Base-by-base conservation (phyloP, 805 yeast species). In the Kluyveromyces dobzhanskii region DNA sequence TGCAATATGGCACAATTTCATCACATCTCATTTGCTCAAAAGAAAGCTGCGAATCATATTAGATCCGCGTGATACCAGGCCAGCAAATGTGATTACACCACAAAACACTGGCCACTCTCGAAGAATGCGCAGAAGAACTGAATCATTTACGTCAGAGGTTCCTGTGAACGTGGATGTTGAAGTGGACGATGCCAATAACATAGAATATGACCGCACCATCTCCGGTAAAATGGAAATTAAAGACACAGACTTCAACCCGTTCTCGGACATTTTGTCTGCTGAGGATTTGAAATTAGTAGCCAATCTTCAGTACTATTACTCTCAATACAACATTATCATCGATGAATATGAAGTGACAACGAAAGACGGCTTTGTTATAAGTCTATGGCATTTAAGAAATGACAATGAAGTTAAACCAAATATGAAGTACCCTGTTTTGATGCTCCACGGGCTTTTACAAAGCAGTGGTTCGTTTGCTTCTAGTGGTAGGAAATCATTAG, bases 361-460 rank as follows among this genome's bases (percentile, higher is more conserved):
- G 0, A 67, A 68, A 12, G 97, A 92, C 58, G 96, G 96, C 1
- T 87, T 75, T 56, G 65, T 77, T 1, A 61, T 90, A n/a, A 68
- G 70, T 1, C 56, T 87, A 33, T 78, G 83, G 53, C 74, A 85
- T 32, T 37, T 58, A 35, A 45, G 42, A 25, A 47, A 47, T 4
- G 42, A 46, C 3, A 58, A 46, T 7, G 47, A 52, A 11, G 35
- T 42, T 1, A 35, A 43, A 3, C 40, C 43, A 8, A 23, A 53
- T 12, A 34, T 56, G 28, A 57, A 69, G 44, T 68, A 67, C 39
- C 97, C 97, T 0, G 65, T 90, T 1, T 64, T 90, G 17, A 60
- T 86, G 44, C 65, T 90, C 16, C 98, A 90, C 51, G 98, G 98
- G 0, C 67, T 90, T 11, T 64, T 90, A 45, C 95, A 88, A 53